Base-by-base conservation (phyloP, 2,329 filamentous ascomycete species). In the Botrytis paeoniae region DNA sequence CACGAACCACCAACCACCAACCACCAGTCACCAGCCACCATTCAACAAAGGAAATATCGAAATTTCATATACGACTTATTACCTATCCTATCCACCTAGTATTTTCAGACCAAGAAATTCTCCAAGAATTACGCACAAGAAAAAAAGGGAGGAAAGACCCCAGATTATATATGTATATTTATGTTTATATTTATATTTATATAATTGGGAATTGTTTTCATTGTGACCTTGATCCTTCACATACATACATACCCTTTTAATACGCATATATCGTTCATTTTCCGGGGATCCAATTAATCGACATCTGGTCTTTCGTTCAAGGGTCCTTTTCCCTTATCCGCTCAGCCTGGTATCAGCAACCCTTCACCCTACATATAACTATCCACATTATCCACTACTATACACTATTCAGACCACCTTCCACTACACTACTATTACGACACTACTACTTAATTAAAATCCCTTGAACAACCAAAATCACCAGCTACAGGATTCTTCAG, bases 231-330 rank as follows among this genome's bases (percentile, higher is more conserved):
- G 12, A 14, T 64, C 62, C 32, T 63, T 29, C 25, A 41, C 37
- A 59, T 10, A 22, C 18, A 29, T 6, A 12, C 54, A 57, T 29
- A 57, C 35, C 18, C 43, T 20, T 62, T n/a, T 29, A 25, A 39
- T 63, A 29, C 20, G 18, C 16, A 45, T 64, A 35, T 41, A 25
- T 35, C 39, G 63, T 35, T 45, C 60, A 63, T 71, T 64, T 57
- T 63, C 69, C 60, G 60, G 60, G 59, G 69, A 51, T 54, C 69
- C 59, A 71, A 64, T 71, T 57, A 64, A 51, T 71, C 69, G 45
- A n/a, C 41, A 71, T 71, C 60, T 43, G 29, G 9, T 35, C 60
- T n/a, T 62, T 61, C 25, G 22, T 51, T 41, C 69, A 43, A 71
- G 69, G 69, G 69, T 64, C 57, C 43, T 32, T 41, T 69, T 68